Base-by-base conservation (phyloP, 345 rosid genomes). In the Combretum micranthum region DNA sequence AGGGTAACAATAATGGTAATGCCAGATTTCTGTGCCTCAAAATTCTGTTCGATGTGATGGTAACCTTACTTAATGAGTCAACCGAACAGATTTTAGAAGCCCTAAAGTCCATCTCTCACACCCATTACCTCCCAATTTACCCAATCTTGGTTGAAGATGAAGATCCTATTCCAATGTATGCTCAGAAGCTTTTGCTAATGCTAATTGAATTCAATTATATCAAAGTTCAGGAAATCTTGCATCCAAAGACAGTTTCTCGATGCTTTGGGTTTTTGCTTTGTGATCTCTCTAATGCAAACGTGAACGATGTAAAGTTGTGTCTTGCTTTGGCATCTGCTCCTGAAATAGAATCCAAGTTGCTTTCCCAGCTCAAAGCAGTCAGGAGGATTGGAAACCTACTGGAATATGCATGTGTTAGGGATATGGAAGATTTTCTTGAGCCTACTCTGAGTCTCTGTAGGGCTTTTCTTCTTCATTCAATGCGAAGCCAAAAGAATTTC, bases 161-260 rank as follows among this genome's bases (percentile, higher is more conserved):
- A 77, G 99, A 93, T 66, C 99, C 94, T 55, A 89, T 89, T 63
- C 97, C 99, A 57, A 91, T 88, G 74, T 87, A 89, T 65, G 96
- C 96, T 0, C 97, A 93, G 73, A 93, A 85, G 84, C 88, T 93
- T 54, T 87, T 93, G 18, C 82, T 93, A 73, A 93, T 93, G 96
- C 88, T 93, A 45, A 85, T 89, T 26, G 97, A 89, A 69, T 77
- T 75, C 20, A 64, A 75, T 50, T 82, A 74, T 74, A 89, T 93
- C 49, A 82, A 84, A 64, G 74, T 89, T 63, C 72, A 86, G 2
- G 79, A 85, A 80, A 80, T 93, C 64, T 75, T 93, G 57, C 86
- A 83, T 55, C 88, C 69, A 56, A 89, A 89, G 69, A 93, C 85
- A 3, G 87, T 93, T 23, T 81, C 97, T 10, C 91, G 83, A 58